Evolutionary conservation across 768 basidiomycete species (phyloP).

Genomic region (Panellus pusillus): DNA sequence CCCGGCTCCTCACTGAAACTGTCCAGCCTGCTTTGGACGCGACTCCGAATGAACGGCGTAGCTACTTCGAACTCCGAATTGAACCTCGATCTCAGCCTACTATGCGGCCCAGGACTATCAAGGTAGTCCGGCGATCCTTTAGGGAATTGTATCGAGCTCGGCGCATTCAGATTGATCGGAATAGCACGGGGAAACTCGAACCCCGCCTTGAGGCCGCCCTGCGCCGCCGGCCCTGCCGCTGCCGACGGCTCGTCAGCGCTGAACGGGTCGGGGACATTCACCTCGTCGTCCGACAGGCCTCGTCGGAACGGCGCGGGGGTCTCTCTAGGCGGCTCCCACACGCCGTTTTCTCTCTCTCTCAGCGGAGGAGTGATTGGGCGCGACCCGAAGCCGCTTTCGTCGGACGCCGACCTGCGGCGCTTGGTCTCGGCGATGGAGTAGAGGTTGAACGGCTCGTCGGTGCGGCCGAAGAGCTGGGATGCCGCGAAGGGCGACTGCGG

Average conservation of each 20-base stretch:
- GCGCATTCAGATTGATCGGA: slow-evolving; percentile 51
- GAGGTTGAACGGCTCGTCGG: slow-evolving; percentile 76
- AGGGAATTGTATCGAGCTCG: slow-evolving; percentile 81
- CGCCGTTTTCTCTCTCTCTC: slow-evolving; percentile 40
- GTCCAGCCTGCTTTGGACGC: slow-evolving; percentile 78
- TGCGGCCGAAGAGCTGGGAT: slow-evolving; percentile 77
- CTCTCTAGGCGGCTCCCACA: slow-evolving; percentile 50
- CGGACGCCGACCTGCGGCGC: slow-evolving; percentile 52
- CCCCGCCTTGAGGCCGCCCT: slow-evolving; percentile 38
- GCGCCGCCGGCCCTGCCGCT: slow-evolving; percentile 33
- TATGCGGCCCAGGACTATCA: slow-evolving; percentile 56
- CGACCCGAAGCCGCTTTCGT: slow-evolving; percentile 52
- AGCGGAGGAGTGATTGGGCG: slow-evolving; percentile 50
- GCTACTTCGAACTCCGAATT: slow-evolving; percentile 71
- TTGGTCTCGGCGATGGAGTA: slow-evolving; percentile 83
- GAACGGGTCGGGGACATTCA: slow-evolving; percentile 41
- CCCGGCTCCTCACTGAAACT: slow-evolving; percentile 60
- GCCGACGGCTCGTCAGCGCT: slow-evolving; percentile 43
- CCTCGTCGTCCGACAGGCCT: slow-evolving; percentile 72
- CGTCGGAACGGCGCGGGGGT: slow-evolving; percentile 77
- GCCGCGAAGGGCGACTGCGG: slow-evolving; percentile 88
- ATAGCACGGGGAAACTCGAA: slow-evolving; percentile 58
- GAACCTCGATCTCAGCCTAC: slow-evolving; percentile 58
- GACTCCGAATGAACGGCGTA: slow-evolving; percentile 82
- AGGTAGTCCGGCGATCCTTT: slow-evolving; percentile 72